A percentile compares a stretch with the other conserved stretches of the same genome.
Evolutionary conservation across 805 yeast species (phyloP).

Genomic region (Candida mattraensis): DNA sequence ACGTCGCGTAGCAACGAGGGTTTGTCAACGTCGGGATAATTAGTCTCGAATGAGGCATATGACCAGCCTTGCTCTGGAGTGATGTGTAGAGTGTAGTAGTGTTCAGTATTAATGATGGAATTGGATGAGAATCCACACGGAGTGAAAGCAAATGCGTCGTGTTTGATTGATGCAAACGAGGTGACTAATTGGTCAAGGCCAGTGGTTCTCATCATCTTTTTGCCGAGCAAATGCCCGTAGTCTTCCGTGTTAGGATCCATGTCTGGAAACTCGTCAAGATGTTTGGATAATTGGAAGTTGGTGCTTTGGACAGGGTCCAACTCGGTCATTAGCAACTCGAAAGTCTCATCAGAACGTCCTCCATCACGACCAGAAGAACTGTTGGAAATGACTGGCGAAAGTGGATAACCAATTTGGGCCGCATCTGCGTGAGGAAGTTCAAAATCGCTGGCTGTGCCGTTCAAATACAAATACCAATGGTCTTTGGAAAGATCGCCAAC

Average conservation of each 20-base stretch:
- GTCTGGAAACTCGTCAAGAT: constrained; percentile 33
- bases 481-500: constrained; percentile 81
- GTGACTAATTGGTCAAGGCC: constrained; percentile 56
- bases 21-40: constrained; percentile 57
- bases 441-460: constrained; percentile 38
- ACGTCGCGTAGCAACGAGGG: constrained; percentile 59
- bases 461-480: constrained; percentile 88
- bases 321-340: constrained; percentile 91
- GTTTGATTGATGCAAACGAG: constrained; percentile 33
- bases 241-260: constrained; percentile 57
- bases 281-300: constrained; percentile 46
- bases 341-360: constrained; percentile 52
- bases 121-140: constrained; percentile 97
- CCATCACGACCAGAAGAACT: no score
- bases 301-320: constrained; percentile 56
- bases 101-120: constrained; percentile 61
- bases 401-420: constrained; percentile 20
- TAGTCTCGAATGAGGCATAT: constrained; percentile 94
- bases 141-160: constrained; percentile 86
- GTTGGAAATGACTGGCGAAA: constrained; percentile 23
- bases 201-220: constrained; percentile 60
- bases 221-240: constrained; percentile 78
- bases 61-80: constrained; percentile 96
- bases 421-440: background rate
- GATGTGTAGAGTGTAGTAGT: constrained; percentile 79